Conservation (phyloP, 2,329 filamentous ascomycete genomes). For the Chaetomium strumarium region DNA sequence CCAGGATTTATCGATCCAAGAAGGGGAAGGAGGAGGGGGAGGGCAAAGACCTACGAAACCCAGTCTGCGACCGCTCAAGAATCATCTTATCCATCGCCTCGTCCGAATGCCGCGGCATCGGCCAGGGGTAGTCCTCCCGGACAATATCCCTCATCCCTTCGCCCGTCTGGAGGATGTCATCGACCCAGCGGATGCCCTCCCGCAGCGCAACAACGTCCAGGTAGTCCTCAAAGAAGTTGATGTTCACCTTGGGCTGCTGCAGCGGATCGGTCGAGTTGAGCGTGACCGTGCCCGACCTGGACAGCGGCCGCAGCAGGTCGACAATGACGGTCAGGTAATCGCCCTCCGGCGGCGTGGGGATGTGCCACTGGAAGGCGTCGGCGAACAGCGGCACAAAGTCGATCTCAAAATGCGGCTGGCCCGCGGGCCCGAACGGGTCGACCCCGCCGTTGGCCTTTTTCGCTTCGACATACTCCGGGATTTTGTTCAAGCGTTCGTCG, state of each 20-base stretch:
- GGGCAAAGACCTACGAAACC: background rate
- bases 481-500: background rate
- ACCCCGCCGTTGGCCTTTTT: background rate
- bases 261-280: constrained; percentile 7
- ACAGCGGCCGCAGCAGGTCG: constrained; percentile 10
- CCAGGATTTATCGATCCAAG: background rate
- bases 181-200: background rate
- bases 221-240: constrained; percentile 27
- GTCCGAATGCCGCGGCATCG: constrained; percentile 1
- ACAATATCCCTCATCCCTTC: background rate
- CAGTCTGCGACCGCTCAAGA: background rate
- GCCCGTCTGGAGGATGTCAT: background rate
- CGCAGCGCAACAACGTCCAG: constrained; percentile 9
- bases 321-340: constrained; percentile 20
- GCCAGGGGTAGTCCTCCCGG: background rate
- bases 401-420: constrained; percentile 11
- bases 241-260: constrained; percentile 13
- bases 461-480: background rate
- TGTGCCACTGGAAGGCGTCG: constrained; percentile 2
- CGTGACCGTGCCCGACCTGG: constrained; percentile 9
- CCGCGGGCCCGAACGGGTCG: constrained; percentile 11
- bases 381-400: constrained; percentile 16
- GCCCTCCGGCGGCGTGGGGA: constrained; percentile 3
- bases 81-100: constrained; percentile 1
- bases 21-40: background rate